Base-by-base conservation (phyloP, 2,329 filamentous ascomycete species). In the Tolypocladium ophioglossoides region DNA sequence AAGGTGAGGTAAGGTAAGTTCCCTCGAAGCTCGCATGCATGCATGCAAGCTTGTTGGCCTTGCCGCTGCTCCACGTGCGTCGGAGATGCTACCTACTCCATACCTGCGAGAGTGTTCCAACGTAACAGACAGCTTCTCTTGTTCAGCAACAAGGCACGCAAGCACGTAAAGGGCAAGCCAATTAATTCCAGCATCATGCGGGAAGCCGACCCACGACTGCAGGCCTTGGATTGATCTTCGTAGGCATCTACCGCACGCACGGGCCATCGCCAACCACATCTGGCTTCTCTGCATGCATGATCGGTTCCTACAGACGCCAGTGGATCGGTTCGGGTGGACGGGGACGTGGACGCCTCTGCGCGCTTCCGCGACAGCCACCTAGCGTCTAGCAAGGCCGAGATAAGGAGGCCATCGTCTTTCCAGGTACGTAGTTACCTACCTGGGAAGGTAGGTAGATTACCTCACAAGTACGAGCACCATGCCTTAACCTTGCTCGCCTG, bases 281-380 rank as follows among this genome's bases (percentile, higher is more conserved):
- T 4, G 39, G 39, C n/a, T 27, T 18, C 14, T 27, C 22, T 51
- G 35, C 41, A 27, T 46, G 40, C 50, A 52, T 20, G 50, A 52
- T 32, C 50, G 51, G 51, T 52, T 52, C 51, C 51, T 52, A 46
- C 24, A 46, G 41, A 46, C 41, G 41, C 41, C 41, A 46, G 41
- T 24, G 24, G 24, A 46, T 30, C 41, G 41, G 41, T 18, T 46
- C 24, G 41, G 41, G 24, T 16, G 41, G 41, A 39, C 34, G 34
- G 39, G 39, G n/a, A n/a, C n/a, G n/a, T n/a, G n/a, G n/a, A n/a
- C n/a, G 41, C 24, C 24, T 46, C 14, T 46, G 40, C 40, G 11
- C 40, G 40, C 40, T 44, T 24, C 40, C 22, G 12, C 40, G 40
- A 22, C 40, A 30, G 41, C 41, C n/a, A n/a, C n/a, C n/a, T 46